Base-by-base conservation (phyloP, 768 basidiomycete genomes). In the Tulasnella sp. region DNA sequence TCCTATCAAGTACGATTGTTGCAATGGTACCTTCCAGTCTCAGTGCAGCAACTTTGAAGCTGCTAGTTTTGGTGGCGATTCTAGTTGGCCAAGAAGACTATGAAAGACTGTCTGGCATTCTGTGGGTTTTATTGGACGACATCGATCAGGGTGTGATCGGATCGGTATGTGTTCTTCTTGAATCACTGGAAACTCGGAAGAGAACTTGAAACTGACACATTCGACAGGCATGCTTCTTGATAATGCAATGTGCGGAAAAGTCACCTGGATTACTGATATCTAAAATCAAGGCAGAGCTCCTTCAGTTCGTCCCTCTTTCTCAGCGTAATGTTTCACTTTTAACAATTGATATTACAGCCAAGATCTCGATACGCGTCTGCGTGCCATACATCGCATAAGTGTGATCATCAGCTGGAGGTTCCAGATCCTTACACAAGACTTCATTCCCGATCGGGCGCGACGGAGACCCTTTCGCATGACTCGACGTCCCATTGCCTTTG, bases 161-260 rank as follows among this genome's bases (percentile, higher is more conserved):
- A 59, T 75, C 82, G 29, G 86, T 85, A 60, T 56, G 81, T 69
- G 8, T 5, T 11, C 7, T 15, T 19, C 45, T 15, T n/a, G n/a
- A n/a, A n/a, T n/a, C n/a, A n/a, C n/a, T n/a, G n/a, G n/a, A n/a
- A n/a, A n/a, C n/a, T n/a, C n/a, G n/a, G n/a, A n/a, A n/a, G n/a
- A n/a, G n/a, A n/a, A n/a, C n/a, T n/a, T n/a, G n/a, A n/a, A n/a
- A n/a, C n/a, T n/a, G n/a, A n/a, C n/a, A n/a, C n/a, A n/a, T n/a
- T n/a, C n/a, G n/a, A 21, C 61, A 74, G 73, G 66, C 80, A 3
- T 82, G 79, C 64, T 87, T 83, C 67, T 70, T 88, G 23, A 61
- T 81, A 24, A 86, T 86, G 83, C 83, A 85, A 68, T 84, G 80
- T 64, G 84, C 82, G 0, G 86, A 87, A 68, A 84, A 79, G 70